Evolutionary conservation across 2,329 filamentous ascomycete genomes (phyloP).

Genomic region (Fusarium pilosicola): DNA sequence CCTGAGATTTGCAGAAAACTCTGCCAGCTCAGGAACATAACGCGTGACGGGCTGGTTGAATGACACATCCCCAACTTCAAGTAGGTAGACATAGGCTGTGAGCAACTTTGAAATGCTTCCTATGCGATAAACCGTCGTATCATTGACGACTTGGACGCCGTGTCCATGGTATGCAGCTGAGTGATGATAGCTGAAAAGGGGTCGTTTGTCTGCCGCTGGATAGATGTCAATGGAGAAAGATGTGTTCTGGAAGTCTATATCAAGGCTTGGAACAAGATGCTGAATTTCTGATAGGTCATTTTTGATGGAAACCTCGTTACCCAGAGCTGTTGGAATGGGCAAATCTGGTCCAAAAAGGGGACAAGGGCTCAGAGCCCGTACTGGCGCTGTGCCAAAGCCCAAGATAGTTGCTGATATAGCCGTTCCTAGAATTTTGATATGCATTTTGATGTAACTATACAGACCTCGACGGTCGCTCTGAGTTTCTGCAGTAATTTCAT

Average conservation of each 20-base stretch:
- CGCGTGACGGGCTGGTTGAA: neutral
- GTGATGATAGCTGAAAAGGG: neutral
- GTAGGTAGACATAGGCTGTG: neutral
- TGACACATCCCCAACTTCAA: fast-evolving
- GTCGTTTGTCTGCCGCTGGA: neutral
- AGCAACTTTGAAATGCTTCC: conserved; percentile 13
- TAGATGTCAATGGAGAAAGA: neutral
- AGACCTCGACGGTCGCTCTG: fast-evolving
- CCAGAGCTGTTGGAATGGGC: neutral
- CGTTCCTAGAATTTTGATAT: neutral
- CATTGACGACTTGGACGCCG: neutral
- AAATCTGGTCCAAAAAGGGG: neutral
- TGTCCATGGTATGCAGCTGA: neutral
- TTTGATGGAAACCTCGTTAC: neutral
- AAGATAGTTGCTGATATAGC: neutral
- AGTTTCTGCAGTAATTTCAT: neutral
- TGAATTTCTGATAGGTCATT: neutral
- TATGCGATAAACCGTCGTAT: neutral
- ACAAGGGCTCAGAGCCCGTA: neutral
- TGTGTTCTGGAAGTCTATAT: neutral
- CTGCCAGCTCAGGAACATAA: neutral
- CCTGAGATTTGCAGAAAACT: neutral
- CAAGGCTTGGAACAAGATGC: neutral
- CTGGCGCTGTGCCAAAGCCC: neutral
- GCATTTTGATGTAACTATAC: neutral